Percentiles rank a stretch among this genome's conserved stretches.
phyloP scores from a whole-genome alignment of 2,329 filamentous ascomycete genomes.

The Annulohypoxylon truncatum region DNA sequence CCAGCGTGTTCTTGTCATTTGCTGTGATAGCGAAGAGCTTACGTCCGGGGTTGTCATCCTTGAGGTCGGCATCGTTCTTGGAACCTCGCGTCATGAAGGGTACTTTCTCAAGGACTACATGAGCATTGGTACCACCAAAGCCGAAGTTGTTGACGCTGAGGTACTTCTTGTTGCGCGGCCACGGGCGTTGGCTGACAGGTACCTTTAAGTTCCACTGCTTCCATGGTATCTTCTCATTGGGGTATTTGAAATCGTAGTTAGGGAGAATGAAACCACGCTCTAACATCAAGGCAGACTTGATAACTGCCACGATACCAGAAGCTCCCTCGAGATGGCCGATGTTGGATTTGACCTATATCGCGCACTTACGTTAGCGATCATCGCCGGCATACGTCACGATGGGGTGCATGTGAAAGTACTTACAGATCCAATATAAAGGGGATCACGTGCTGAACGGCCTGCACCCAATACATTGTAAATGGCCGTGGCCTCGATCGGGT shows the following conservation, averaged over 20 bases:
- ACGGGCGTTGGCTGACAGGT: slow-evolving; percentile 57
- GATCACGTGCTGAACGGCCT: slow-evolving; percentile 55
- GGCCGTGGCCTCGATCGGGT: slow-evolving; percentile 65
- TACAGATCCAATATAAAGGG: slow-evolving; percentile 58
- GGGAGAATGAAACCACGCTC: slow-evolving; percentile 63
- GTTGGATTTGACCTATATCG: slow-evolving; percentile 55
- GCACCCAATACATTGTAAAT: slow-evolving; percentile 58
- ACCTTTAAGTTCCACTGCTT: slow-evolving; percentile 63
- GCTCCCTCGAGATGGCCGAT: slow-evolving; percentile 65
- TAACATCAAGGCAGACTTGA: slow-evolving; percentile 64
- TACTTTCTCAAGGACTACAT: slow-evolving; percentile 49
- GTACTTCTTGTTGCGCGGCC: slow-evolving; percentile 61
- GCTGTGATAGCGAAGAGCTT: slow-evolving; percentile 59
- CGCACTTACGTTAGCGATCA: not conserved
- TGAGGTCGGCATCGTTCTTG: slow-evolving; percentile 51
- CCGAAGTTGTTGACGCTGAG: slow-evolving; percentile 56
- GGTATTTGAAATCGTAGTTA: slow-evolving; percentile 62
- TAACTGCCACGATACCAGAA: slow-evolving; percentile 62
- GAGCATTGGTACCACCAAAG: slow-evolving; percentile 49
- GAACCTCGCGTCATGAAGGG: slow-evolving; percentile 50
- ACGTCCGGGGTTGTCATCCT: slow-evolving; percentile 45
- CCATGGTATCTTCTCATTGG: slow-evolving; percentile 62
- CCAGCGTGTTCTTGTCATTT: slow-evolving; percentile 54
- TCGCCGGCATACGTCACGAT: not conserved
- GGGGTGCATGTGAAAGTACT: not conserved